These are phyloP conservation scores for Phytophthora tubulina DNA, from an alignment of 352 stramenopile genomes.

Conservation along the genomic window DNA sequence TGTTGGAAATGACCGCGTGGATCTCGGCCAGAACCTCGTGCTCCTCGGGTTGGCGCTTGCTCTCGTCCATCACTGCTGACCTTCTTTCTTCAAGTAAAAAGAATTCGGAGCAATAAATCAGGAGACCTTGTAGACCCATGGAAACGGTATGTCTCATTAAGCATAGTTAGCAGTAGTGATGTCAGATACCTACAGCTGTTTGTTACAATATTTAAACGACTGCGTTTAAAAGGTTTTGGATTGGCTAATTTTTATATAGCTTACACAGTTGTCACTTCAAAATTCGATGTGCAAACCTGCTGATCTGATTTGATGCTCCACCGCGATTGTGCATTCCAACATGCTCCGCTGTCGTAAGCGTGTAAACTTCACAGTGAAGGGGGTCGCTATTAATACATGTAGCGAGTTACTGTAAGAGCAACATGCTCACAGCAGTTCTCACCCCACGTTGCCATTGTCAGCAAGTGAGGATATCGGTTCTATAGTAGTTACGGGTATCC, in stretches of 20 bases:
- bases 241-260: neutral
- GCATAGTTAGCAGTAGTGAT: slow-evolving; percentile 2
- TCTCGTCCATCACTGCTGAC: slow-evolving; percentile 46
- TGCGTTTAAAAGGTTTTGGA: neutral
- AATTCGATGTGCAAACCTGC: neutral
- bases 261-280: neutral
- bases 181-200: slow-evolving; percentile 5
- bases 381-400: neutral
- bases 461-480: no score
- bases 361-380: neutral
- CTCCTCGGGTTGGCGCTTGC: slow-evolving; percentile 69
- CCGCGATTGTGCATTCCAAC: neutral
- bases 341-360: neutral
- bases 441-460: no score
- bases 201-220: neutral
- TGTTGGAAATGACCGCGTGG: slow-evolving; percentile 59
- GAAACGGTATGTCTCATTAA: neutral
- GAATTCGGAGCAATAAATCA: slow-evolving; percentile 33
- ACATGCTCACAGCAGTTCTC: no score
- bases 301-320: slow-evolving; percentile 7
- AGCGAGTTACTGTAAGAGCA: neutral
- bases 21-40: slow-evolving; percentile 72
- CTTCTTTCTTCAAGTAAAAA: slow-evolving; percentile 23
- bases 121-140: neutral
- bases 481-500: no score